phyloP scores from a whole-genome alignment of 2,329 filamentous ascomycete genomes.

The Endothia cerciana region DNA sequence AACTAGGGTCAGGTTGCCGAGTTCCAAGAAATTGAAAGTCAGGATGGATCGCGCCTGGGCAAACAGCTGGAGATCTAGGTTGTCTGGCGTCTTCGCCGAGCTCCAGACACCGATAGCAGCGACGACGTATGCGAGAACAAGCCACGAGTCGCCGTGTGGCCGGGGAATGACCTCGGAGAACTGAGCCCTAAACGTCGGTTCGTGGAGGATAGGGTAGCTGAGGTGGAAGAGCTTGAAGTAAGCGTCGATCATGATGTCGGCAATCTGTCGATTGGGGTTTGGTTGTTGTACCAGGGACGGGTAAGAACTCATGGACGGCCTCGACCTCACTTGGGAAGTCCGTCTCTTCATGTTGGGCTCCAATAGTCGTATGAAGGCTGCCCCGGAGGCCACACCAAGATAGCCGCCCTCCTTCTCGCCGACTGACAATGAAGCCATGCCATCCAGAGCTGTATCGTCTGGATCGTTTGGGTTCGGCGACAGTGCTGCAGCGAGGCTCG shows the following conservation, averaged over 20 bases:
- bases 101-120: constrained; percentile 30
- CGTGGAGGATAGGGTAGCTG: constrained; percentile 50
- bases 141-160: constrained; percentile 29
- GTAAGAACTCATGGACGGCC: constrained; percentile 24
- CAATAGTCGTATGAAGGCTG: constrained; percentile 46
- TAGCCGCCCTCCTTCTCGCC: constrained; percentile 47
- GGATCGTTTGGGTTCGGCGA: constrained; percentile 34
- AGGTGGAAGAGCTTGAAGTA: constrained; percentile 50
- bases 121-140: constrained; percentile 30
- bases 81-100: constrained; percentile 26
- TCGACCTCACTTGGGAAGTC: constrained; percentile 31
- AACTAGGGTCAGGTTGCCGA: constrained; percentile 36
- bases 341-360: constrained; percentile 37
- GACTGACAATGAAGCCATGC: constrained; percentile 44
- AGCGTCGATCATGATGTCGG: constrained; percentile 40
- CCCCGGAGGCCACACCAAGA: constrained; percentile 50
- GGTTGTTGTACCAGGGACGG: constrained; percentile 35
- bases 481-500: constrained; percentile 33
- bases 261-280: constrained; percentile 37
- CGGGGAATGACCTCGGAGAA: constrained; percentile 30
- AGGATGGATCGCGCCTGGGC: constrained; percentile 44
- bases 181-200: constrained; percentile 43
- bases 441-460: constrained; percentile 40
- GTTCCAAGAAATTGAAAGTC: constrained; percentile 30
- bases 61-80: constrained; percentile 55